Evolutionary conservation across 345 rosid species (phyloP).

Genomic region (Hibiscus tridactylites): DNA sequence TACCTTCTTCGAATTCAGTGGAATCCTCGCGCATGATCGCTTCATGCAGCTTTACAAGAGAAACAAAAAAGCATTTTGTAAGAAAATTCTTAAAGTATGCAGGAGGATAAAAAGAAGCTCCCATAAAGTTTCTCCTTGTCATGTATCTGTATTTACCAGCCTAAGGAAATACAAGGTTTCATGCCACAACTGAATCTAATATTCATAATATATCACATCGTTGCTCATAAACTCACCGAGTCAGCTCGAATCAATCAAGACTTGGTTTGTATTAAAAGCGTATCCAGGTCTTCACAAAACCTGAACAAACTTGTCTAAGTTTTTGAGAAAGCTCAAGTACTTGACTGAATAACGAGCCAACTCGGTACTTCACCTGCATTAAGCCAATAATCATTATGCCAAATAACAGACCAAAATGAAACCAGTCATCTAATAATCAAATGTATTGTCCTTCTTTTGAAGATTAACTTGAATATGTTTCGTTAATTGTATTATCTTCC

Average conservation of each 20-base stretch:
- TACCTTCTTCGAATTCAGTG: conserved; percentile 63
- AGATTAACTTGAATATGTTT: no score
- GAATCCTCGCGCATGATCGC: conserved; percentile 93
- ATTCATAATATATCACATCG: not conserved
- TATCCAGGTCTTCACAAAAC: no score
- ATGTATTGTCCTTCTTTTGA: no score
- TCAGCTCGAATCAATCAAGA: conserved; percentile 48
- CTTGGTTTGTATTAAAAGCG: conserved; percentile 5
- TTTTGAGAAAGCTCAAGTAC: no score
- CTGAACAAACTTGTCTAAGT: no score
- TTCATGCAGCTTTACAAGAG: conserved; percentile 57
- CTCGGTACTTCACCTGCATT: no score
- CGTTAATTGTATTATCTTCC: no score
- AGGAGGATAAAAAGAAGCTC: not conserved
- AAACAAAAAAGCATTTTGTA: not conserved
- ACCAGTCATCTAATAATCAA: no score
- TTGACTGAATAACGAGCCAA: no score
- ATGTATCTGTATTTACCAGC: not conserved
- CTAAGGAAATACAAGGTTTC: not conserved
- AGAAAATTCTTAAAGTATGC: not conserved
- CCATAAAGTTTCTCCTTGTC: not conserved
- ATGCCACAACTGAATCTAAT: not conserved
- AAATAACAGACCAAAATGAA: no score
- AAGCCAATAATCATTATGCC: no score
- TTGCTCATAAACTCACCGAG: conserved; percentile 33